Percentiles rank a stretch among this genome's conserved stretches.
Conservation (phyloP, 2,329 filamentous ascomycete genomes). For the Scorias spongiosa region DNA sequence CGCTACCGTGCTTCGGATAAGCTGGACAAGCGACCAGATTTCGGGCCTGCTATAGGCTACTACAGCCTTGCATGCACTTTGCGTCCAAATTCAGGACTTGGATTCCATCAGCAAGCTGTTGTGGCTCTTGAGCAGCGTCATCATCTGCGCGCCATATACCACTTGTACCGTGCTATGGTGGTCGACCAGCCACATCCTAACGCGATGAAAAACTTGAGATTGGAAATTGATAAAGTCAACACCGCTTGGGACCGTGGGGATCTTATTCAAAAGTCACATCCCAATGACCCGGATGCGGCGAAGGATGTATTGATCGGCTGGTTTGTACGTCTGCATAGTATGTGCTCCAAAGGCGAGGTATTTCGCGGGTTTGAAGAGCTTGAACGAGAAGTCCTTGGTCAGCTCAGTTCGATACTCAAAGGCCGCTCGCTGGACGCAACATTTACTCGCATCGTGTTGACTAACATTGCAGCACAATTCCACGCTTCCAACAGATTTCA, state of each 20-base stretch:
- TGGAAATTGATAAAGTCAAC: constrained; percentile 58
- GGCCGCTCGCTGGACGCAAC: constrained; percentile 48
- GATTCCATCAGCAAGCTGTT: constrained; percentile 82
- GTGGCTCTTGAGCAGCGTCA: constrained; percentile 64
- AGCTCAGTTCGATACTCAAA: constrained; percentile 58
- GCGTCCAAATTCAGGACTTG: constrained; percentile 61
- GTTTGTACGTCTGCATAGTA: constrained; percentile 76
- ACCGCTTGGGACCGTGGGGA: constrained; percentile 41
- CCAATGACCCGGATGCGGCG: constrained; percentile 34
- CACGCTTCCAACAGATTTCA: constrained; percentile 48
- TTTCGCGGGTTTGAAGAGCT: constrained; percentile 66
- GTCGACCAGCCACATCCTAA: constrained; percentile 60
- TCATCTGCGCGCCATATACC: constrained; percentile 73
- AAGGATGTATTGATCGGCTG: constrained; percentile 56
- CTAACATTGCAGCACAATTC: constrained; percentile 75
- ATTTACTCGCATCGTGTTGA: constrained; percentile 64
- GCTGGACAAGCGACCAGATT: constrained; percentile 57
- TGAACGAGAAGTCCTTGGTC: constrained; percentile 70
- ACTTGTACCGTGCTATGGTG: constrained; percentile 71
- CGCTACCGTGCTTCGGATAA: constrained; percentile 68
- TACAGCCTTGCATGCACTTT: constrained; percentile 71
- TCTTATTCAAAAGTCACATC: constrained; percentile 27
- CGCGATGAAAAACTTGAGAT: constrained; percentile 60
- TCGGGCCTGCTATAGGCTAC: constrained; percentile 66
- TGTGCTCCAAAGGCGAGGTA: constrained; percentile 62